Evolutionary conservation across 495 filamentous ascomycete species (phyloP).

Genomic region (Aspergillus nidulans): DNA sequence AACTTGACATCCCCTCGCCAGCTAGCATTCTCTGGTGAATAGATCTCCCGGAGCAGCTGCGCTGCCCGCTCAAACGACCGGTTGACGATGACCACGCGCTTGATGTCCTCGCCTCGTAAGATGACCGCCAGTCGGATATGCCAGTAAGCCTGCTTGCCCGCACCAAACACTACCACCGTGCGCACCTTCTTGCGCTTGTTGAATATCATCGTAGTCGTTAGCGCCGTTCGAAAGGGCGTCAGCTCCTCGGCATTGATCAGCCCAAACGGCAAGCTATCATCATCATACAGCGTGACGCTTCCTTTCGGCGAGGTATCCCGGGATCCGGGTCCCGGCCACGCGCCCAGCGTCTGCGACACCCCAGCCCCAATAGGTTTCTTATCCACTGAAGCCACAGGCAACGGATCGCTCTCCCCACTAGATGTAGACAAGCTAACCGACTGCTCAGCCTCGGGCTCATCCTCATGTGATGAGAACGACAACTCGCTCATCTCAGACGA

Average conservation of each 20-base stretch:
- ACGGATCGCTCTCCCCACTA: conserved; percentile 19
- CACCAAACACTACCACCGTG: conserved; percentile 80
- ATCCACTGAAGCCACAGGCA: conserved; percentile 34
- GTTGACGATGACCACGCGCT: conserved; percentile 75
- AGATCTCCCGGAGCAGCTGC: conserved; percentile 53
- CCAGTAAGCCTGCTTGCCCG: conserved; percentile 90
- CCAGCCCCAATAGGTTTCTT: conserved; percentile 27
- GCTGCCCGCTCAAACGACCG: conserved; percentile 61
- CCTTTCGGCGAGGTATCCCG: conserved; percentile 67
- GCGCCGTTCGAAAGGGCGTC: conserved; percentile 90
- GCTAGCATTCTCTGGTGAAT: conserved; percentile 43
- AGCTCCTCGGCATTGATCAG: conserved; percentile 81
- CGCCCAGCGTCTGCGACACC: conserved; percentile 31
- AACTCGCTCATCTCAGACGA: conserved; percentile 39
- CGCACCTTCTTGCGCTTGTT: conserved; percentile 63
- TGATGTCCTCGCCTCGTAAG: conserved; percentile 65
- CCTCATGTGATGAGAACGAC: conserved; percentile 36
- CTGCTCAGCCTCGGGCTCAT: conserved; percentile 1
- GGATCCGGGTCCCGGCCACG: conserved; percentile 37
- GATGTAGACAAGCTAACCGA: conserved; percentile 18
- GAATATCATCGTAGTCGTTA: conserved; percentile 72
- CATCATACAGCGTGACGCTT: conserved; percentile 69
- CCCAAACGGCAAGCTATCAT: conserved; percentile 64
- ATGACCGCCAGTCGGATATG: conserved; percentile 79
- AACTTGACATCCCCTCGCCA: conserved; percentile 62